Base-by-base conservation (phyloP, 1,284 basidiomycete genomes). In the Ustilago loliicola region DNA sequence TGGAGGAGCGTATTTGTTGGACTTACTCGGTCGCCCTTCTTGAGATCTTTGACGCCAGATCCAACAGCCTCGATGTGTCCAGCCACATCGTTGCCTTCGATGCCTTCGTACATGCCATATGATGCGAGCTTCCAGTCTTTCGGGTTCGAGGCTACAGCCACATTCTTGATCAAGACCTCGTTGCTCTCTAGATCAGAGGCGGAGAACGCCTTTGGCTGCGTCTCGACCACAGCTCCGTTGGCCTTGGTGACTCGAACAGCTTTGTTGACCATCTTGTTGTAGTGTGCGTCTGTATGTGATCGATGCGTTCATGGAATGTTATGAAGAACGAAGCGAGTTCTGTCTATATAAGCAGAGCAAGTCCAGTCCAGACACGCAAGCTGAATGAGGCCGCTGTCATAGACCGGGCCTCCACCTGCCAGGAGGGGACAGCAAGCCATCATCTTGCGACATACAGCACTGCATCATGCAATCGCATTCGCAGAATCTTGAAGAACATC, bases 151-250 rank as follows among this genome's bases (percentile, higher is more conserved):
- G 82, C 80, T 5, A 87, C 85, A 1, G 78, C 83, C 32, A 86
- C 83, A 52, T 86, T 87, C 63, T 82, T 79, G 73, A 87, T 77
- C 23, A 87, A 72, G 48, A 87, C 76, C 63, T 87, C 87, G 30
- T 72, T 48, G 8, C 60, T 55, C 1, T 38, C 65, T 56, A 67
- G 8, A 27, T 66, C 71, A 2, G 71, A 62, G 13, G 60, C 58
- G 1, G 58, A 71, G 55, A 59, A 53, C 2, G 60, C 67, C 4
- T 50, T 52, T 19, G 55, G 7, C 36, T 62, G 66, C 2, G 63
- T 48, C 34, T 71, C 69, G 58, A 75, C 72, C 1, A 66, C 59
- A 30, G 72, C 67, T 19, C 72, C 72, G 1, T 66, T 21, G 1
- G 67, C 67, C 47, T 71, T 66, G n/a, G 67, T 75, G 7, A 71